phyloP scores from a whole-genome alignment of 2,329 filamentous ascomycete species.

The Penicillium sp. region DNA sequence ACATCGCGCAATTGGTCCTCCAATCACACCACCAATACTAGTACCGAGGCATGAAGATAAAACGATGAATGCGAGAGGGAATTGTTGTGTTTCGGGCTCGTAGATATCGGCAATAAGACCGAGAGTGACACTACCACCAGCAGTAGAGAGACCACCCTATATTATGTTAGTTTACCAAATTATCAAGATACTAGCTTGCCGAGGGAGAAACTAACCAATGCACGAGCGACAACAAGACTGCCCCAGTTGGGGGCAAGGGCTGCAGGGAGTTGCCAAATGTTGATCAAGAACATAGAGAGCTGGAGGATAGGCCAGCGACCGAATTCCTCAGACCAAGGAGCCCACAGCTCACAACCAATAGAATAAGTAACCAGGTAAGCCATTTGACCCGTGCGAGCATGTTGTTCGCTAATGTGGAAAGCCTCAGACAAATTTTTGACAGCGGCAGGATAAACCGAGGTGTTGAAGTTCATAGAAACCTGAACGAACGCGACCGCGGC shows the following conservation, averaged over 20 bases:
- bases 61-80: slow-evolving; percentile 57
- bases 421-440: slow-evolving; percentile 62
- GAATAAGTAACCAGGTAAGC: slow-evolving; percentile 74
- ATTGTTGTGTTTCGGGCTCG: slow-evolving; percentile 53
- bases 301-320: slow-evolving; percentile 73
- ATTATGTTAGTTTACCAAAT: background rate
- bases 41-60: slow-evolving; percentile 53
- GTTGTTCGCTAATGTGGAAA: slow-evolving; percentile 65
- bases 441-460: slow-evolving; percentile 67
- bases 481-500: slow-evolving; percentile 67
- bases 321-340: slow-evolving; percentile 78
- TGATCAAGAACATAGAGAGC: slow-evolving; percentile 68
- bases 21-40: slow-evolving; percentile 52
- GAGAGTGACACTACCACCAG: slow-evolving; percentile 60
- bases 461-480: slow-evolving; percentile 74
- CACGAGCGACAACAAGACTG: slow-evolving; percentile 62
- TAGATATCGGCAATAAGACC: slow-evolving; percentile 62
- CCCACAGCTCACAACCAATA: slow-evolving; percentile 81
- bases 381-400: slow-evolving; percentile 67
- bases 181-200: background rate
- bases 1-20: slow-evolving; percentile 48
- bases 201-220: slow-evolving; percentile 42
- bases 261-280: slow-evolving; percentile 69
- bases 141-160: slow-evolving; percentile 56
- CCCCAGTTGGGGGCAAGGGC: slow-evolving; percentile 69